Base-by-base conservation (phyloP, 2,329 filamentous ascomycete species). In the Epicoccum sorghinum region DNA sequence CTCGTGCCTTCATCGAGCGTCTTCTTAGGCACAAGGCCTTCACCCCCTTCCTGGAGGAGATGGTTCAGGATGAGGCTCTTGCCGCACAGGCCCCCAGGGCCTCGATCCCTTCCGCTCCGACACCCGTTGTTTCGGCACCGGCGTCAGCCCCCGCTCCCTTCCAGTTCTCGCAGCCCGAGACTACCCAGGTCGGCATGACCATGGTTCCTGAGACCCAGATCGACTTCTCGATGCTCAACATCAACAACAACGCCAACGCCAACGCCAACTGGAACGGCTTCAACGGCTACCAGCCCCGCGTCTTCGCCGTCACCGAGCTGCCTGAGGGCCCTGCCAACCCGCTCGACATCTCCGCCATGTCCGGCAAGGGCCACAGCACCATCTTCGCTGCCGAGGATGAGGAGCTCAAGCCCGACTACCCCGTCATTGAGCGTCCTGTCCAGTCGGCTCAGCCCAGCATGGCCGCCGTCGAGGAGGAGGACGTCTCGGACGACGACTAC, bases 141-240 rank as follows among this genome's bases (percentile, higher is more conserved):
- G 71, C 84, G 4, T 83, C 83, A 7, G 59, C 55, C 14, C 80
- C 86, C 5, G 87, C 87, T 61, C 75, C 75, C 37, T 75, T 78
- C 36, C 76, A 81, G 49, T 79, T 72, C 55, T 66, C 70, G 38
- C 69, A 70, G 50, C 50, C 87, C 60, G 87, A 90, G 71, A 88
- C 75, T 62, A 73, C 79, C 24, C 83, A 85, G 53, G 78, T 93
- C 61, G 87, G 87, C 68, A 89, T 96, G 83, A 86, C 89, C 53
- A 89, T 93, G 83, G 86, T 96, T 41, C 90, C 91, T 1, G 91
- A 96, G 76, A 86, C 89, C 64, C 82, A 79, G 47, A 81, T 92
- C 75, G 89, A 96, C 67, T 87, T 92, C 65, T 85, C 87, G 48
- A 84, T 89, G 77, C 82, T 95, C 65, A 83, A 85, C 66, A 74